Evolutionary conservation across 805 yeast genomes (phyloP).

Genomic region (Teunomyces tritomae): DNA sequence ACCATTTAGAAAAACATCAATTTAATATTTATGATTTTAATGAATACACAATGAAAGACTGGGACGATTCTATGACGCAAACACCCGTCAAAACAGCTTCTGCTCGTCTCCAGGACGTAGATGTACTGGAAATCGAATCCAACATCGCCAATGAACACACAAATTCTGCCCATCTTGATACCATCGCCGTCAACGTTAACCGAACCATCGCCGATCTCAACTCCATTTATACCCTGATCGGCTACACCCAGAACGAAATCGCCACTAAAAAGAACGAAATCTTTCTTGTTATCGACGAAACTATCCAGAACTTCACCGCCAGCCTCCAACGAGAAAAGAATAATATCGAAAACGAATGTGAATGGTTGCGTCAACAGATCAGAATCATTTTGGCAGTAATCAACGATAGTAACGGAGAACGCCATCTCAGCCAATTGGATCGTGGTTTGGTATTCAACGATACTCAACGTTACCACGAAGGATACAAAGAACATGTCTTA

Average conservation of each 20-base stretch:
- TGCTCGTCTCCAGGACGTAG: not conserved
- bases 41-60: constrained; percentile 3
- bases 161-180: constrained; percentile 19
- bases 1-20: not conserved
- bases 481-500: constrained; percentile 27
- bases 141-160: constrained; percentile 4
- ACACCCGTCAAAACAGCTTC: not conserved
- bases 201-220: constrained; percentile 42
- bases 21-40: not conserved
- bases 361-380: constrained; percentile 45
- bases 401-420: constrained; percentile 33
- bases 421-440: constrained; percentile 16
- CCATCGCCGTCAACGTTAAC: constrained; percentile 33
- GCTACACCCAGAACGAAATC: constrained; percentile 51
- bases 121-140: constrained; percentile 9
- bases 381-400: constrained; percentile 39
- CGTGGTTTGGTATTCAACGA: constrained; percentile 35
- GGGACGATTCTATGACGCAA: not conserved
- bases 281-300: constrained; percentile 47
- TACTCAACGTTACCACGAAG: constrained; percentile 22
- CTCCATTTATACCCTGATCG: constrained; percentile 49
- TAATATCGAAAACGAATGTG: constrained; percentile 41
- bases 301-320: constrained; percentile 41
- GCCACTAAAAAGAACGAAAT: constrained; percentile 47
- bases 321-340: constrained; percentile 35